A percentile compares a stretch with the other conserved stretches of the same genome.
phyloP scores from a whole-genome alignment of 345 rosid genomes.

The Aquilaria yunnanensis region DNA sequence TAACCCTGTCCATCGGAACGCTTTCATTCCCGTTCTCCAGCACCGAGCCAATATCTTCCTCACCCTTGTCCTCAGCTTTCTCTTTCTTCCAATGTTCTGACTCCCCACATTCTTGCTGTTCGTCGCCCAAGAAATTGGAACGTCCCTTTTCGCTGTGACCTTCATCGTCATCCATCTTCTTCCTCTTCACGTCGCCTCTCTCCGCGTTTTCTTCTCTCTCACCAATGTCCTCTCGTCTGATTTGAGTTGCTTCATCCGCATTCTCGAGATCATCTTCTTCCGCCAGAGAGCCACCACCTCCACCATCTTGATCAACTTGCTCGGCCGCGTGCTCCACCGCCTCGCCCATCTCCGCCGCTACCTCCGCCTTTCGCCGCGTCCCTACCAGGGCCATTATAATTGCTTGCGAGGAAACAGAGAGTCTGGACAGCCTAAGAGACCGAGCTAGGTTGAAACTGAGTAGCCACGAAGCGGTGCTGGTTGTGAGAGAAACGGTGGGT shows the following conservation, averaged over 20 bases:
- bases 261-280: too few species aligned
- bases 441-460: neutral
- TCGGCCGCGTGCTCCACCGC: neutral
- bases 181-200: neutral
- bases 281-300: too few species aligned
- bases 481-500: neutral
- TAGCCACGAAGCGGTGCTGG: too few species aligned
- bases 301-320: too few species aligned
- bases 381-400: neutral
- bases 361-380: neutral
- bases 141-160: too few species aligned
- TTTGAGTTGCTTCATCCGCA: too few species aligned
- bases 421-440: neutral
- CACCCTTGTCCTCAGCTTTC: neutral
- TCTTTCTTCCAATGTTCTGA: neutral
- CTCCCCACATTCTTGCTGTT: neutral
- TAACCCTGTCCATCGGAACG: too few species aligned
- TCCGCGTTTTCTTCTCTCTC: neutral
- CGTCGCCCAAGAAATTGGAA: neutral
- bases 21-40: neutral
- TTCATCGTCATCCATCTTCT: neutral
- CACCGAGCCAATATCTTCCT: neutral
- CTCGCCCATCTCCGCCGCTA: neutral
- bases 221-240: too few species aligned
- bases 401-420: neutral